phyloP scores from a whole-genome alignment of 164 flowering plant genomes.

The Saururus chinensis region DNA sequence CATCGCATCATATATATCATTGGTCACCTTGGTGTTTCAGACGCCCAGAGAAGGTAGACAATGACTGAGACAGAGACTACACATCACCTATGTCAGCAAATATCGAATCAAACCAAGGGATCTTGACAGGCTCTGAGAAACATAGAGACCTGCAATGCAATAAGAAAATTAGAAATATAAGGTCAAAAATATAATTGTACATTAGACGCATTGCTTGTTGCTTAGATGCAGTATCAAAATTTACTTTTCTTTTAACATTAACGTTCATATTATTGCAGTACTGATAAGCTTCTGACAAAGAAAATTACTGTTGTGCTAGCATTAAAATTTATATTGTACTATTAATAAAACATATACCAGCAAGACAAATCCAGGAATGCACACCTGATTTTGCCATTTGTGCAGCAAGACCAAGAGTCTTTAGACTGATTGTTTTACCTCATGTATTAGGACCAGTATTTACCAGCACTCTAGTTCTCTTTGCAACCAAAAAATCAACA shows the following conservation, averaged over 20 bases:
- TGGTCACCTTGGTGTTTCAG: constrained; percentile 82
- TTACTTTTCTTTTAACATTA: no score
- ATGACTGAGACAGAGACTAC: constrained; percentile 78
- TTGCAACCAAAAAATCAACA: constrained; percentile 56
- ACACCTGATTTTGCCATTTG: constrained; percentile 96
- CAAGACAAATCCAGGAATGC: neutral
- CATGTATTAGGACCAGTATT: constrained; percentile 97
- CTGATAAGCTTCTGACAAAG: no score
- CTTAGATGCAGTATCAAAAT: no score
- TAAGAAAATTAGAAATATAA: constrained; percentile 3
- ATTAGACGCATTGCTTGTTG: no score
- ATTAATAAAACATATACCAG: neutral
- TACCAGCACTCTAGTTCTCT: constrained; percentile 57
- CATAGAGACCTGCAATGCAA: constrained; percentile 61
- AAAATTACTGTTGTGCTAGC: no score
- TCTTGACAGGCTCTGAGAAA: constrained; percentile 62
- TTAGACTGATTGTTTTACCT: constrained; percentile 92
- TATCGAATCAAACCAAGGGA: constrained; percentile 91
- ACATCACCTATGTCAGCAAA: constrained; percentile 98
- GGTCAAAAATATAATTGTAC: neutral
- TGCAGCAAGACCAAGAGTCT: constrained; percentile 84
- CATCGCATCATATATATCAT: constrained; percentile 7
- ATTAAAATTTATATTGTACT: neutral
- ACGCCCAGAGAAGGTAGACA: constrained; percentile 95
- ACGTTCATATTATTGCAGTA: no score